These are phyloP conservation scores for Carnegiea gigantea DNA, from an alignment of 179 eudicot genomes.

Conservation along the genomic window DNA sequence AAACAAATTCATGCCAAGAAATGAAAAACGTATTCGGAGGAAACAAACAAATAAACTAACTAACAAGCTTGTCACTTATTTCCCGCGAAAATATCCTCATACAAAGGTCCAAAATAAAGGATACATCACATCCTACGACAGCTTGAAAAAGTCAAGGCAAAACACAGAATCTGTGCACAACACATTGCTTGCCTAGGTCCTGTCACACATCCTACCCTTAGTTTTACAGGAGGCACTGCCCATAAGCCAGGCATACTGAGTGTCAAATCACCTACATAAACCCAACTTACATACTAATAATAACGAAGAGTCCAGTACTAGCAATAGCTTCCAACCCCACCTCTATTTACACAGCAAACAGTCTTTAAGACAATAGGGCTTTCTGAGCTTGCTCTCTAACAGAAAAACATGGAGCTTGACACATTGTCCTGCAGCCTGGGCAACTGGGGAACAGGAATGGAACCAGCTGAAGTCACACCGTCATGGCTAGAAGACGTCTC, in stretches of 20 bases:
- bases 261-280: neutral
- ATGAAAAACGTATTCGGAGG: too few relatives aligned
- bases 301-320: neutral
- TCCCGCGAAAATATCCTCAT: too few relatives aligned
- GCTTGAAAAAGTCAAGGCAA: too few relatives aligned
- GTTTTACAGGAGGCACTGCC: neutral
- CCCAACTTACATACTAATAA: neutral
- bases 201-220: neutral
- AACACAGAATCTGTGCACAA: neutral
- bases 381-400: constrained; percentile 12
- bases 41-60: too few relatives aligned
- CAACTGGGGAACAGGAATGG: constrained; percentile 60
- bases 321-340: neutral
- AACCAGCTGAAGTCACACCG: constrained; percentile 52
- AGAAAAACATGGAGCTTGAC: constrained; percentile 66
- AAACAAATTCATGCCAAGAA: too few relatives aligned
- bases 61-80: too few relatives aligned
- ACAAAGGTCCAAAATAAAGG: too few relatives aligned
- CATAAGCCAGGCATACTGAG: neutral
- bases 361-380: neutral
- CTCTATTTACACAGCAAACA: constrained; percentile 1
- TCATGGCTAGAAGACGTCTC: constrained; percentile 67
- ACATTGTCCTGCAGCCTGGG: constrained; percentile 58
- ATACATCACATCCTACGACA: too few relatives aligned
- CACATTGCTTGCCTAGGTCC: neutral